Conservation (phyloP, 2,329 filamentous ascomycete genomes). For the Onygenales sp. region DNA sequence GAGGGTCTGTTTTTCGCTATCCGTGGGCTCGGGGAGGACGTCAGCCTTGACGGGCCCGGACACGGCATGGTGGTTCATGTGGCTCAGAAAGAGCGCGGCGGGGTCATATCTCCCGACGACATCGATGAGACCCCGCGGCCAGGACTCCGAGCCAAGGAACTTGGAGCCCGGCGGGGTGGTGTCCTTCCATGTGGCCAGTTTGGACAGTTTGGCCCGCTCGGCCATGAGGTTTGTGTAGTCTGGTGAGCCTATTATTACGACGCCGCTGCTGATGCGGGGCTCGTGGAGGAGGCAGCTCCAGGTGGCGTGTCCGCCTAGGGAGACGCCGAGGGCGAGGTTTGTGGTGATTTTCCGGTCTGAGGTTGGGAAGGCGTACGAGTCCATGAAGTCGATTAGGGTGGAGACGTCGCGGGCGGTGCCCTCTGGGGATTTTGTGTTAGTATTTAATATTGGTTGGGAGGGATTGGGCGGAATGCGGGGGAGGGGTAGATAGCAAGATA, state of each 20-base stretch:
- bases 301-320: slow-evolving; percentile 74
- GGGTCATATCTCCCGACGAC: slow-evolving; percentile 62
- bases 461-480: not conserved
- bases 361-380: slow-evolving; percentile 60
- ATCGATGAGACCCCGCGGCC: slow-evolving; percentile 59
- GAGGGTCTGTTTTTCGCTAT: slow-evolving; percentile 35
- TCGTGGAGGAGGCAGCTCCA: slow-evolving; percentile 80
- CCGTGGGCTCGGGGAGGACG: slow-evolving; percentile 27
- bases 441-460: slow-evolving; percentile 2
- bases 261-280: slow-evolving; percentile 64
- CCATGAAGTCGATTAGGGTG: slow-evolving; percentile 65
- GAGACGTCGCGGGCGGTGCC: slow-evolving; percentile 67
- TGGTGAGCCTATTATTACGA: slow-evolving; percentile 79
- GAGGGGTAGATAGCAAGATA: not conserved
- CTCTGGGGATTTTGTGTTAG: slow-evolving; percentile 25
- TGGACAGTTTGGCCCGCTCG: slow-evolving; percentile 65
- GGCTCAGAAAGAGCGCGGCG: slow-evolving; percentile 60
- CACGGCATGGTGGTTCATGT: slow-evolving; percentile 19
- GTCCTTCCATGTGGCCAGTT: slow-evolving; percentile 50
- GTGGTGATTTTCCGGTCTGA: slow-evolving; percentile 41
- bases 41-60: slow-evolving; percentile 19
- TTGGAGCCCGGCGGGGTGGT: slow-evolving; percentile 46
- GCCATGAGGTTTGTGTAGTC: slow-evolving; percentile 76
- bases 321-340: slow-evolving; percentile 72
- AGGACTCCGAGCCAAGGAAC: slow-evolving; percentile 70